Percentiles rank a stretch among this genome's conserved stretches.
These are phyloP conservation scores for Diaporthe longicolla DNA, from an alignment of 2,329 filamentous ascomycete species.

Conservation along the genomic window DNA sequence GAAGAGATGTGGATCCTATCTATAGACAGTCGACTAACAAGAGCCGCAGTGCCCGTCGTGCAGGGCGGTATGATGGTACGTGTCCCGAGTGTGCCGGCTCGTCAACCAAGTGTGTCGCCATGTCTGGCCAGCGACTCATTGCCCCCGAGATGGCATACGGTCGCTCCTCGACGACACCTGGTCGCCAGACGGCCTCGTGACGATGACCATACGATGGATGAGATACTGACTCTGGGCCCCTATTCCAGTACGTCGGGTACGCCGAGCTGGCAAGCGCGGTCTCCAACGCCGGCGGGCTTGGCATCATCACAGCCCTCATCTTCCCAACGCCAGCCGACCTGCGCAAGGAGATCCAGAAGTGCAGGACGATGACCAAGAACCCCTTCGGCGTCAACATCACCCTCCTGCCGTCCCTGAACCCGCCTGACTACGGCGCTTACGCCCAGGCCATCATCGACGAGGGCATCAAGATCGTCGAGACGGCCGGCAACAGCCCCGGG, in stretches of 20 bases:
- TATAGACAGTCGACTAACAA: constrained; percentile 45
- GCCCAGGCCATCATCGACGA: constrained; percentile 94
- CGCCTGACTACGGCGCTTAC: constrained; percentile 93
- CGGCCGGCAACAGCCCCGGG: constrained; percentile 74
- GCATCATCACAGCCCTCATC: constrained; percentile 89
- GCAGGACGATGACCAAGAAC: constrained; percentile 81
- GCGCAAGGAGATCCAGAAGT: constrained; percentile 91
- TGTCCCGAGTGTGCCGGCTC: constrained; percentile 45
- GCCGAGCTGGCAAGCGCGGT: constrained; percentile 84
- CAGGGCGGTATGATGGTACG: constrained; percentile 80
- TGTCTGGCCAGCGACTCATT: not conserved
- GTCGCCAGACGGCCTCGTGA: not conserved
- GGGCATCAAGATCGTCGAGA: constrained; percentile 89
- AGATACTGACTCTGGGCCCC: not conserved
- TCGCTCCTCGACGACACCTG: not conserved
- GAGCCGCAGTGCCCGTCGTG: constrained; percentile 77
- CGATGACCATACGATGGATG: not conserved
- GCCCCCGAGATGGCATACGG: not conserved
- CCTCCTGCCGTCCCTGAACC: constrained; percentile 88
- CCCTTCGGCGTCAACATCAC: constrained; percentile 97
- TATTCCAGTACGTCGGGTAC: constrained; percentile 80
- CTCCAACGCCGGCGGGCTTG: constrained; percentile 85
- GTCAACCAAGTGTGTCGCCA: not conserved
- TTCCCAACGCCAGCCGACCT: constrained; percentile 93
- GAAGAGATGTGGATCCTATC: not conserved